A percentile compares a stretch with the other conserved stretches of the same genome.
Evolutionary conservation across 2,329 filamentous ascomycete genomes (phyloP).

Genomic region (Macrophomina pseudophaseolina): DNA sequence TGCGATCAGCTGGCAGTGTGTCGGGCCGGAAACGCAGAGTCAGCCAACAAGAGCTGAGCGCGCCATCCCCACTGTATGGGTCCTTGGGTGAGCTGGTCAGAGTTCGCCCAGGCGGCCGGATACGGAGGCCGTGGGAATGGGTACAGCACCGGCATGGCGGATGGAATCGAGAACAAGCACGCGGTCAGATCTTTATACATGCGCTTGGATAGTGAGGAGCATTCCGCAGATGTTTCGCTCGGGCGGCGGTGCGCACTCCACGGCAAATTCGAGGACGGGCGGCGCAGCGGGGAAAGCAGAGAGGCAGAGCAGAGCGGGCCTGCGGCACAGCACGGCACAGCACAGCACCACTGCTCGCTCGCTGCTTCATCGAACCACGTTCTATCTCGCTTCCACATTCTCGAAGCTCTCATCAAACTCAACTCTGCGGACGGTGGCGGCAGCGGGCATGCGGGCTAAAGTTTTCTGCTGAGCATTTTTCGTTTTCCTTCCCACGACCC

Average conservation of each 20-base stretch:
- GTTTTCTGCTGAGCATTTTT: not conserved
- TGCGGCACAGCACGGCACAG: slow-evolving; percentile 7
- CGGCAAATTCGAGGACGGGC: not conserved
- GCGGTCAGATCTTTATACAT: slow-evolving; percentile 4
- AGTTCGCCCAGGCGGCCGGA: slow-evolving; percentile 22
- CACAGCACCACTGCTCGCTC: not conserved
- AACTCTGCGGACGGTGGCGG: not conserved
- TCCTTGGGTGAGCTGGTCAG: slow-evolving; percentile 23
- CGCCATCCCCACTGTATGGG: slow-evolving; percentile 17
- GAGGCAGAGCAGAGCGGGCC: slow-evolving; percentile 15
- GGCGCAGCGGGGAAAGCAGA: slow-evolving; percentile 4
- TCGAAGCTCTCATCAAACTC: slow-evolving; percentile 16
- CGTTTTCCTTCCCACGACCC: slow-evolving; percentile 34
- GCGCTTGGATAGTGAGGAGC: not conserved
- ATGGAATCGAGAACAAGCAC: slow-evolving; percentile 13
- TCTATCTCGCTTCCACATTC: slow-evolving; percentile 18
- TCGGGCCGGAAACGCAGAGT: slow-evolving; percentile 19
- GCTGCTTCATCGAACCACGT: slow-evolving; percentile 11
- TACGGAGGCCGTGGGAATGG: slow-evolving; percentile 24
- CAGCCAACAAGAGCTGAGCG: slow-evolving; percentile 24
- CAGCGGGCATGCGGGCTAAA: not conserved
- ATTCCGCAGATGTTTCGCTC: not conserved
- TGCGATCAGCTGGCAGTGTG: slow-evolving; percentile 22
- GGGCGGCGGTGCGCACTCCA: not conserved
- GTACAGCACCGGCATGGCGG: slow-evolving; percentile 14